A percentile compares a stretch with the other conserved stretches of the same genome.
Conservation (phyloP, 2,329 filamentous ascomycete genomes). For the Lecanicillium sp. region DNA sequence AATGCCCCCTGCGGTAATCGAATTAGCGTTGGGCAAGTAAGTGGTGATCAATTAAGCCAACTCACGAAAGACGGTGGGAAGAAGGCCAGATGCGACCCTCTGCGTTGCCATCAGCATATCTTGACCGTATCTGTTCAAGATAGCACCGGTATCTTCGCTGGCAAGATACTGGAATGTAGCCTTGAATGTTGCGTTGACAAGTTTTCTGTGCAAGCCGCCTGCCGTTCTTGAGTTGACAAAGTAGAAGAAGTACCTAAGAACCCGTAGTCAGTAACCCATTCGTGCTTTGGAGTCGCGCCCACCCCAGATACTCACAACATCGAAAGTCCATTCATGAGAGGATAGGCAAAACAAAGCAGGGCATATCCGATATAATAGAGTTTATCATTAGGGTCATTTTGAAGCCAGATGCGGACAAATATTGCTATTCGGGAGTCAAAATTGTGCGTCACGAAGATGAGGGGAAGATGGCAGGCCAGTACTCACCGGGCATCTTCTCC, state of each 20-base stretch:
- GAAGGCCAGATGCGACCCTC: neutral
- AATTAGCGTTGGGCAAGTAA: neutral
- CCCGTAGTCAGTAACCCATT: neutral
- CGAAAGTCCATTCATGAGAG: neutral
- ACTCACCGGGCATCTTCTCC: slow-evolving; percentile 4
- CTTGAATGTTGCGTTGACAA: neutral
- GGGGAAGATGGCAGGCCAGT: too few relatives aligned
- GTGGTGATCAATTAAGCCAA: too few relatives aligned
- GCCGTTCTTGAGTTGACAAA: neutral
- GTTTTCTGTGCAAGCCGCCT: neutral
- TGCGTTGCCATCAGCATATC: neutral
- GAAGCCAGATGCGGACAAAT: slow-evolving; percentile 5
- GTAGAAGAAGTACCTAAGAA: neutral
- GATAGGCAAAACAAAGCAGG: neutral
- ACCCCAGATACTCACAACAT: neutral
- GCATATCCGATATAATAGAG: neutral
- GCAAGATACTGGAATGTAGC: neutral
- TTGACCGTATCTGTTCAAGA: slow-evolving; percentile 5
- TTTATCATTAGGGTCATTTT: neutral
- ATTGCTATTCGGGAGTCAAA: neutral
- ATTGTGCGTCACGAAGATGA: neutral
- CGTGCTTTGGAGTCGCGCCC: too few relatives aligned
- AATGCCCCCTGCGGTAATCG: slow-evolving; percentile 18
- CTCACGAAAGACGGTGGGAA: slow-evolving; percentile 4
- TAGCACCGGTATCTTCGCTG: neutral